Percentiles rank a stretch among this genome's conserved stretches.
Evolutionary conservation across 257 asterid species (phyloP).

Genomic region (Euphrasia confusa): DNA sequence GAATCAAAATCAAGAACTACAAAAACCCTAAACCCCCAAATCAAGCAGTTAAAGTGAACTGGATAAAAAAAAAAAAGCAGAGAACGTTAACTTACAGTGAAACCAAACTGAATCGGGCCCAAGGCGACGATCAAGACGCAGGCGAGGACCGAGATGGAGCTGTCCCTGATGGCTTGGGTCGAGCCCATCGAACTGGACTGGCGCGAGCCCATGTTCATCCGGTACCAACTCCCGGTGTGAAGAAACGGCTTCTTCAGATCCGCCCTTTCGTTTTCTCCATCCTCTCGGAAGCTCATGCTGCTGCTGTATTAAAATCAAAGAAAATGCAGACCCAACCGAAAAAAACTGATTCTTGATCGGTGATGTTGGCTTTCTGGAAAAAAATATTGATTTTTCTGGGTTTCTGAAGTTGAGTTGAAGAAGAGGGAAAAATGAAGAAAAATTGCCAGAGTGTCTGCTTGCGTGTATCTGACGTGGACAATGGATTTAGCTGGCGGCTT

Average conservation of each 20-base stretch:
- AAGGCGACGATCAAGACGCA: conserved; percentile 88
- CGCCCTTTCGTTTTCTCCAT: conserved; percentile 72
- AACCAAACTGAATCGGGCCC: conserved; percentile 92
- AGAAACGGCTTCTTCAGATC: conserved; percentile 84
- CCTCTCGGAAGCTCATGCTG: conserved; percentile 81
- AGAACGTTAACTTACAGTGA: conserved; percentile 64
- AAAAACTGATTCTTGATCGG: conserved; percentile 1
- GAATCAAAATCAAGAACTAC: conserved; percentile 12
- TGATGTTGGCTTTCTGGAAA: neutral
- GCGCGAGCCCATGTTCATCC: conserved; percentile 89
- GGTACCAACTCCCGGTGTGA: conserved; percentile 92
- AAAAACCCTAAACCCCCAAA: neutral
- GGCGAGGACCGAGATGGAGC: conserved; percentile 77
- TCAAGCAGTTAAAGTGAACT: neutral
- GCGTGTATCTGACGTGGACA: too few species aligned
- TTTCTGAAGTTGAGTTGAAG: too few species aligned
- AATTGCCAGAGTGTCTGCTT: too few species aligned
- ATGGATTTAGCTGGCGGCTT: too few species aligned
- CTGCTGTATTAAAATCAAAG: conserved; percentile 19
- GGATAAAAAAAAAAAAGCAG: neutral
- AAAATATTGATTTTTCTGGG: too few species aligned
- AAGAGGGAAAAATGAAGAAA: too few species aligned
- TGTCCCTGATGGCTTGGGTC: conserved; percentile 69
- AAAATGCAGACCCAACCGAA: neutral
- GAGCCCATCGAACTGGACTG: conserved; percentile 82